These are phyloP conservation scores for Suillus bovinus DNA, from an alignment of 768 basidiomycete species.

Conservation along the genomic window DNA sequence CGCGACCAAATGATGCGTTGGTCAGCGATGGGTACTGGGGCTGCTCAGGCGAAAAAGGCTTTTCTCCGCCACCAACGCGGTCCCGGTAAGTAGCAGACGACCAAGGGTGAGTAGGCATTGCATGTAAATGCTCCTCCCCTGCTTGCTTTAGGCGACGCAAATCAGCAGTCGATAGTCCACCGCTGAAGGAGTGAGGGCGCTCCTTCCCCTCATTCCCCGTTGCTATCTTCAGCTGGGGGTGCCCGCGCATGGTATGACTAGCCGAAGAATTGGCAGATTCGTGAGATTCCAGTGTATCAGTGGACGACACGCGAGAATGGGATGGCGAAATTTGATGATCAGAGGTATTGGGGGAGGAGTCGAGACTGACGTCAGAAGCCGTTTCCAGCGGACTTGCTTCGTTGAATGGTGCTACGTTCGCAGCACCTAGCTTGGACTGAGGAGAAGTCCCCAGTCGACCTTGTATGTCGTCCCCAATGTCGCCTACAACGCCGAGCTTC, in stretches of 20 bases:
- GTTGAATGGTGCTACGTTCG: slow-evolving; percentile 54
- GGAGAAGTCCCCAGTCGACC: slow-evolving; percentile 64
- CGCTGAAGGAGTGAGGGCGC: slow-evolving; percentile 80
- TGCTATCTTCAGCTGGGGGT: slow-evolving; percentile 53
- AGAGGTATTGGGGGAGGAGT: slow-evolving; percentile 69
- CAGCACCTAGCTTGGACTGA: slow-evolving; percentile 57
- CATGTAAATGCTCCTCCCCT: slow-evolving; percentile 44
- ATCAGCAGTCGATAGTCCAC: slow-evolving; percentile 72
- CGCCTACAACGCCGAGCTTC: slow-evolving; percentile 60
- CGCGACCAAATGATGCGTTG: slow-evolving; percentile 49
- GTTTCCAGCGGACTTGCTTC: slow-evolving; percentile 75
- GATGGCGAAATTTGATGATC: slow-evolving; percentile 67
- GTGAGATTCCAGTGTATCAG: slow-evolving; percentile 68
- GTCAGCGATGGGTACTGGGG: slow-evolving; percentile 69
- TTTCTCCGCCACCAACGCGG: slow-evolving; percentile 36
- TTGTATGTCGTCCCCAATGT: slow-evolving; percentile 50
- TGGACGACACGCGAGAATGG: slow-evolving; percentile 83
- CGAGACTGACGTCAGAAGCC: slow-evolving; percentile 67
- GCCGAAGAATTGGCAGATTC: slow-evolving; percentile 51
- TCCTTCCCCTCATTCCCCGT: slow-evolving; percentile 63
- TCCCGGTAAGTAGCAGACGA: slow-evolving; percentile 52
- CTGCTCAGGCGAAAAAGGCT: slow-evolving; percentile 45
- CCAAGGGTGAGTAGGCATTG: slow-evolving; percentile 50
- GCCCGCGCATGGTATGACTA: slow-evolving; percentile 58
- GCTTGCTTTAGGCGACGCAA: slow-evolving; percentile 74